Conservation (phyloP, 2,329 filamentous ascomycete species). For the Phoma herbarum region DNA sequence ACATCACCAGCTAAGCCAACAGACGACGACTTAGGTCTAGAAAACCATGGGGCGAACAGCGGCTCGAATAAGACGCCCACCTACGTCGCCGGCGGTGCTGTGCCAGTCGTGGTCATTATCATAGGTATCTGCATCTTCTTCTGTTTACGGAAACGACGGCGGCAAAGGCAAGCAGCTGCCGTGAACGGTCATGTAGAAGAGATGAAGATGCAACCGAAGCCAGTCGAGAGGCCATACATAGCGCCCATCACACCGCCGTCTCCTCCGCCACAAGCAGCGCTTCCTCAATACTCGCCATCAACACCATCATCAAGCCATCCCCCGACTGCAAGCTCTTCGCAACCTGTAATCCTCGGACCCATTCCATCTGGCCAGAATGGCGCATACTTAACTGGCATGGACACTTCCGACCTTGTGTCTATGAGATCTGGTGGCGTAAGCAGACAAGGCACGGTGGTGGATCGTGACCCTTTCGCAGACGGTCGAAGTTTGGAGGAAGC, state of each 20-base stretch:
- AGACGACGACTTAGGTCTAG: not conserved
- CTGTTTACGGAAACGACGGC: constrained; percentile 45
- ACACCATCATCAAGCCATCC: constrained; percentile 27
- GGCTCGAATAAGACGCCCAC: constrained; percentile 23
- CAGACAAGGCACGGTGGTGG: constrained; percentile 22
- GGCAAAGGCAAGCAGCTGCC: constrained; percentile 26
- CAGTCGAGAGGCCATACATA: constrained; percentile 27
- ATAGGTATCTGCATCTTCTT: constrained; percentile 36
- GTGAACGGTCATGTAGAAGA: constrained; percentile 27
- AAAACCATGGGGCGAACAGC: constrained; percentile 14
- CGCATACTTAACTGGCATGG: constrained; percentile 50
- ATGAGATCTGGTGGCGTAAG: constrained; percentile 33
- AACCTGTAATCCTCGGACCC: constrained; percentile 48
- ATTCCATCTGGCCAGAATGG: constrained; percentile 43
- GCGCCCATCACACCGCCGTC: constrained; percentile 32
- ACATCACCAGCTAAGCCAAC: constrained; percentile 7
- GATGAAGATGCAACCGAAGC: constrained; percentile 38
- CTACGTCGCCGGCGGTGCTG: constrained; percentile 37
- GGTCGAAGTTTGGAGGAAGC: constrained; percentile 41
- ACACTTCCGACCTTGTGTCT: constrained; percentile 50
- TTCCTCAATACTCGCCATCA: constrained; percentile 28
- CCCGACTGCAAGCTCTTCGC: constrained; percentile 29
- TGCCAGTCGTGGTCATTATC: constrained; percentile 39
- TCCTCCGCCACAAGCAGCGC: constrained; percentile 20
- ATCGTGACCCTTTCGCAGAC: constrained; percentile 45